These are phyloP conservation scores for Penicillium sp. DNA, from an alignment of 2,329 filamentous ascomycete species.

Conservation along the genomic window DNA sequence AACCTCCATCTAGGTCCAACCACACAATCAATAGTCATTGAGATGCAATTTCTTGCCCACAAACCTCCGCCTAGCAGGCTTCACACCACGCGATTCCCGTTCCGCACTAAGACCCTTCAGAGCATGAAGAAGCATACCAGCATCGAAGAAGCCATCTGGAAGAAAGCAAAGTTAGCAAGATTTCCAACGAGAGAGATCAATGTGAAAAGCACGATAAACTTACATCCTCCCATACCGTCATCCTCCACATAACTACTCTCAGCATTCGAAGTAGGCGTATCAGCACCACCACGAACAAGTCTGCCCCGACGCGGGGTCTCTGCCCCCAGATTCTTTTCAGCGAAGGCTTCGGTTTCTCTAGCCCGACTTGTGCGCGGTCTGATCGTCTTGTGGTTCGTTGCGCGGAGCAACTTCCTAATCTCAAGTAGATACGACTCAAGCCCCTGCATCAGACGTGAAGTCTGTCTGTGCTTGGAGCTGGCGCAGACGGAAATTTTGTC, in stretches of 20 bases:
- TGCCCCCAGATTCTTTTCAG: constrained; percentile 40
- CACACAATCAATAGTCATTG: constrained; percentile 42
- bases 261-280: constrained; percentile 61
- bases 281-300: constrained; percentile 60
- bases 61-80: constrained; percentile 38
- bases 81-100: constrained; percentile 36
- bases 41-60: constrained; percentile 50
- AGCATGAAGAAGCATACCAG: constrained; percentile 86
- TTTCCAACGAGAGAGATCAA: neutral
- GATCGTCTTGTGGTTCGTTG: constrained; percentile 57
- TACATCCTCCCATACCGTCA: constrained; percentile 89
- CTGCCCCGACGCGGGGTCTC: constrained; percentile 62
- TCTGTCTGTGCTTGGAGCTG: constrained; percentile 90
- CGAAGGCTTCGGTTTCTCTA: constrained; percentile 55
- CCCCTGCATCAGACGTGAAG: constrained; percentile 80
- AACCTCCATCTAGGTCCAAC: no score
- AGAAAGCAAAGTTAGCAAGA: constrained; percentile 8
- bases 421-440: constrained; percentile 88
- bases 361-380: constrained; percentile 55
- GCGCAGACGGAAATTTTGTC: constrained; percentile 87
- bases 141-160: constrained; percentile 93
- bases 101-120: constrained; percentile 59
- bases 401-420: constrained; percentile 75
- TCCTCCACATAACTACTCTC: constrained; percentile 72
- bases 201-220: constrained; percentile 45